Conservation (phyloP, 768 basidiomycete species). For the Lenzites betulinus region DNA sequence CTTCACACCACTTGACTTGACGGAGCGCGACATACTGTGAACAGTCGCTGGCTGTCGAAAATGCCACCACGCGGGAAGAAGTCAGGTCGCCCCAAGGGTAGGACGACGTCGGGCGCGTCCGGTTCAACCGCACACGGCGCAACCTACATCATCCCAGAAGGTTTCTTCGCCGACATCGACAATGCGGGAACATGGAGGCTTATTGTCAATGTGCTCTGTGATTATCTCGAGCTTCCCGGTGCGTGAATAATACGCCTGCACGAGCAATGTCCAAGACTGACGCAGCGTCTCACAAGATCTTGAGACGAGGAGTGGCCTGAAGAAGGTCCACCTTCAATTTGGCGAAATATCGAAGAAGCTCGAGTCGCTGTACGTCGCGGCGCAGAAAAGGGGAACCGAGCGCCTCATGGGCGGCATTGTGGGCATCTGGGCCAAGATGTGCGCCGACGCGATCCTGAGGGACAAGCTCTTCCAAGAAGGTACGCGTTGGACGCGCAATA, state of each 20-base stretch:
- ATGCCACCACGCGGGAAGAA: slow-evolving; percentile 36
- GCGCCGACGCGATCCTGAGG: slow-evolving; percentile 56
- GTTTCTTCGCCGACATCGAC: slow-evolving; percentile 46
- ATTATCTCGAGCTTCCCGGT: slow-evolving; percentile 58
- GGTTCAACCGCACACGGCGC: not conserved
- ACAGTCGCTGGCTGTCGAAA: no score
- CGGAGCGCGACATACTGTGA: not conserved
- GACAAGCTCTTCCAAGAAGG: slow-evolving; percentile 62
- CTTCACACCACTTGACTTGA: no score
- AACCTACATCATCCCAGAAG: slow-evolving; percentile 19
- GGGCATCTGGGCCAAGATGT: slow-evolving; percentile 67
- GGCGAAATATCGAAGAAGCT: slow-evolving; percentile 51
- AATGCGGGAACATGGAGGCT: slow-evolving; percentile 50
- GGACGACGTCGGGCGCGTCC: not conserved
- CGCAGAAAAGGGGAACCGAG: slow-evolving; percentile 43
- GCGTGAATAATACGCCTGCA: not conserved
- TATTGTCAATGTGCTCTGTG: slow-evolving; percentile 50
- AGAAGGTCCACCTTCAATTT: slow-evolving; percentile 63
- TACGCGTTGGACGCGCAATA: slow-evolving; percentile 27
- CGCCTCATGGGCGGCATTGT: slow-evolving; percentile 57
- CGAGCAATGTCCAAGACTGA: slow-evolving; percentile 1
- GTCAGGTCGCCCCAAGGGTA: slow-evolving; percentile 7
- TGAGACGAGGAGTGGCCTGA: slow-evolving; percentile 56
- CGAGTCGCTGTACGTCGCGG: slow-evolving; percentile 45
- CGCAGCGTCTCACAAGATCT: slow-evolving; percentile 43